phyloP scores from a whole-genome alignment of 1,284 basidiomycete genomes.

The Cryptococcus maquisensis region DNA sequence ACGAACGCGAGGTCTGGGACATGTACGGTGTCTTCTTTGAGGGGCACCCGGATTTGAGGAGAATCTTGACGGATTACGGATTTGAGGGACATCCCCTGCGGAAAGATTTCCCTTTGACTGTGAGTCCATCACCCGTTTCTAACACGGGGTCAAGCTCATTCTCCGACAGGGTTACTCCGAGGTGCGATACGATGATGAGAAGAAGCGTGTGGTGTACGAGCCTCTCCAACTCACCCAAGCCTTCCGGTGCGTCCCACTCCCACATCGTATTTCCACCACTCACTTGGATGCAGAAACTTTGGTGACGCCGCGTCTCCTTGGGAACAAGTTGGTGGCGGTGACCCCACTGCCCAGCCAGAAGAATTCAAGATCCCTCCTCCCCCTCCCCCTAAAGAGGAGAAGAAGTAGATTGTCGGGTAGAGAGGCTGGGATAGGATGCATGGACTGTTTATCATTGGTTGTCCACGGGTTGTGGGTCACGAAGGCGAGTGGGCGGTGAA shows the following conservation, averaged over 20 bases:
- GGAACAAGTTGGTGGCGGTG: slow-evolving; percentile 91
- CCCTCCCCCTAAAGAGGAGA: slow-evolving; percentile 44
- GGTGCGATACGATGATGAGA: slow-evolving; percentile 96
- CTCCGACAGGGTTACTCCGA: slow-evolving; percentile 81
- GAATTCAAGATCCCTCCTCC: slow-evolving; percentile 49
- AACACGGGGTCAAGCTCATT: not conserved
- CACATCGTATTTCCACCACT: not conserved
- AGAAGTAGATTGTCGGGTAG: slow-evolving; percentile 23
- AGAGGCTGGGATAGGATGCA: not conserved
- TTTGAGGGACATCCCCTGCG: slow-evolving; percentile 97
- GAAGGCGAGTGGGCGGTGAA: not conserved
- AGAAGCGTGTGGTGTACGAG: slow-evolving; percentile 97
- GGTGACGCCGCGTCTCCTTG: slow-evolving; percentile 83
- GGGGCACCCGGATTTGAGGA: slow-evolving; percentile 93
- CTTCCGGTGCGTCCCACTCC: slow-evolving; percentile 65
- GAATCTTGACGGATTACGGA: slow-evolving; percentile 98
- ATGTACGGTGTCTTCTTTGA: slow-evolving; percentile 96
- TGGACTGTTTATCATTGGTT: too few relatives aligned
- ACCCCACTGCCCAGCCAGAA: slow-evolving; percentile 37
- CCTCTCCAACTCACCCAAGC: slow-evolving; percentile 97
- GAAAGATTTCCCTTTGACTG: slow-evolving; percentile 96
- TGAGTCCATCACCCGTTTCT: slow-evolving; percentile 45
- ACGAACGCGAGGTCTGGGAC: slow-evolving; percentile 96
- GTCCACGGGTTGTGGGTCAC: not conserved
- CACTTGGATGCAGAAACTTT: slow-evolving; percentile 66